A percentile compares a stretch with the other conserved stretches of the same genome.
Conservation (phyloP, 257 asterid genomes). For the Nemophila menziesii region DNA sequence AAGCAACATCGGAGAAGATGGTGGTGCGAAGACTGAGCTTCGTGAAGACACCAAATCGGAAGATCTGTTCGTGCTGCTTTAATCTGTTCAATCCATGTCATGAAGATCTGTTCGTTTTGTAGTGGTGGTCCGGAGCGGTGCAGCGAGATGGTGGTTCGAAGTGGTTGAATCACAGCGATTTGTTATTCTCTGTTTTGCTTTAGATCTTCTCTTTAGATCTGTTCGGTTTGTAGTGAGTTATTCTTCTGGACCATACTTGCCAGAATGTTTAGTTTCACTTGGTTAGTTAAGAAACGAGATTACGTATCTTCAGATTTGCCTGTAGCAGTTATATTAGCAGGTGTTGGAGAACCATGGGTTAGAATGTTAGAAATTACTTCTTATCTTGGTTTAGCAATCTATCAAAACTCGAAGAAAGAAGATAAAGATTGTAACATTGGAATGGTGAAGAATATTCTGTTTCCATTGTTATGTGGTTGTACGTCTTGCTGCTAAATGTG, state of each 20-base stretch:
- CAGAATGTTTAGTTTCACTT: constrained; percentile 50
- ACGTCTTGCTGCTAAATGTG: constrained; percentile 79
- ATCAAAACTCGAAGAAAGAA: constrained; percentile 29
- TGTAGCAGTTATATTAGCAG: constrained; percentile 62
- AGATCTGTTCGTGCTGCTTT: too few species aligned
- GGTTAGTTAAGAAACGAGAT: constrained; percentile 57
- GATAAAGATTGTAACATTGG: constrained; percentile 18
- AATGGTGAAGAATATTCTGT: constrained; percentile 35
- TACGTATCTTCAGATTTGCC: constrained; percentile 74
- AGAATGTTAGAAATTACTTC: constrained; percentile 41
- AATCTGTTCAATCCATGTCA: too few species aligned
- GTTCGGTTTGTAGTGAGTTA: too few species aligned
- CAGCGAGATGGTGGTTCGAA: too few species aligned
- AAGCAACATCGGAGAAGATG: too few species aligned
- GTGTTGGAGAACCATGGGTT: constrained; percentile 92
- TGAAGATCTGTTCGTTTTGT: too few species aligned
- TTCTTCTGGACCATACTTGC: constrained; percentile 66
- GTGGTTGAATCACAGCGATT: too few species aligned
- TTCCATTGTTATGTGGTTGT: constrained; percentile 63
- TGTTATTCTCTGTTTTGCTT: too few species aligned
- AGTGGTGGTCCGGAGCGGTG: too few species aligned
- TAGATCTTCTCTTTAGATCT: too few species aligned
- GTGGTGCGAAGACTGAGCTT: too few species aligned
- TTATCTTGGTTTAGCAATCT: constrained; percentile 51
- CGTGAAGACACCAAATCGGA: too few species aligned